A percentile compares a stretch with the other conserved stretches of the same genome.
These are phyloP conservation scores for Russula compacta DNA, from an alignment of 768 basidiomycete species.

Conservation along the genomic window DNA sequence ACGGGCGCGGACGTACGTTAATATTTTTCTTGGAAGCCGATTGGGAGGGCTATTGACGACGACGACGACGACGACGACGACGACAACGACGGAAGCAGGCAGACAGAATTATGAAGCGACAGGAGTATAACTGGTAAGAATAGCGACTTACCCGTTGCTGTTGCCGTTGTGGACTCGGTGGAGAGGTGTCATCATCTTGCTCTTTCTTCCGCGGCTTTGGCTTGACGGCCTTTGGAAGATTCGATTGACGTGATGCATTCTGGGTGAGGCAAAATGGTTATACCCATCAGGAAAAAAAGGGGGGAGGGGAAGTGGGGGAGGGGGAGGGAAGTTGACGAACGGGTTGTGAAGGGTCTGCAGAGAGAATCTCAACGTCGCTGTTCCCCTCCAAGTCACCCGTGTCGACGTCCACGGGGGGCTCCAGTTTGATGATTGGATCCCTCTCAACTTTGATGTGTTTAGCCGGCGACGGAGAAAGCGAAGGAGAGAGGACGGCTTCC, in stretches of 20 bases:
- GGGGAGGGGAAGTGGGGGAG: neutral
- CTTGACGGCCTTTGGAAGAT: neutral
- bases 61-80: too few species aligned
- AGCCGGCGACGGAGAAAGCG: neutral
- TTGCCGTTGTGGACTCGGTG: neutral
- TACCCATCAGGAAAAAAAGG: neutral
- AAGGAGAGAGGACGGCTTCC: neutral
- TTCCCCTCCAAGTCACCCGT: neutral
- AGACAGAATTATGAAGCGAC: too few species aligned
- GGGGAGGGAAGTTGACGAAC: neutral
- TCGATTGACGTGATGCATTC: neutral
- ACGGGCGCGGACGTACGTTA: neutral
- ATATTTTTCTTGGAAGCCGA: too few species aligned
- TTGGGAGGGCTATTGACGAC: too few species aligned
- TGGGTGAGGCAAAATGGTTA: neutral
- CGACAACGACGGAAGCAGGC: too few species aligned
- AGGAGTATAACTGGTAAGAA: too few species aligned
- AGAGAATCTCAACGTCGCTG: conserved; percentile 15
- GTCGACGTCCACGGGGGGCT: neutral
- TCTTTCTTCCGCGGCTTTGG: neutral
- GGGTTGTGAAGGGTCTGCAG: neutral
- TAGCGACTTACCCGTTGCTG: conserved; percentile 1
- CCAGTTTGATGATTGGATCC: neutral
- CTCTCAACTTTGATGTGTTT: neutral
- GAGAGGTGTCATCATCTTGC: neutral